Evolutionary conservation across 2,329 filamentous ascomycete genomes (phyloP).

Genomic region (Monilinia fructicola): DNA sequence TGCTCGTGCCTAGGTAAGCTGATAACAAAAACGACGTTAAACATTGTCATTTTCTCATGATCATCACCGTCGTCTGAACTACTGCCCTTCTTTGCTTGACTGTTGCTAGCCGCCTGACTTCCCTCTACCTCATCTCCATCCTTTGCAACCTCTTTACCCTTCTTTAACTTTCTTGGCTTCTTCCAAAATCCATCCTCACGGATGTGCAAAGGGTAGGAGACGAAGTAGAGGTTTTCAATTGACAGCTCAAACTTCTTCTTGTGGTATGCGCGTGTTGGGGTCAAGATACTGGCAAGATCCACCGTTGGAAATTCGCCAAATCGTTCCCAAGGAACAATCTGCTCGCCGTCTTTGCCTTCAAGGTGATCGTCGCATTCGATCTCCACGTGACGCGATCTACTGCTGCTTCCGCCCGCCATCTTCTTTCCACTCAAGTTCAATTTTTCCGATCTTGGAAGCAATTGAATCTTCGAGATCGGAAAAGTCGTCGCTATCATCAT

Average conservation of each 20-base stretch:
- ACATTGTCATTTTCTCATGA: conserved; percentile 76
- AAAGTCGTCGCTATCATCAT: conserved; percentile 41
- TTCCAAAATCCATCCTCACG: conserved; percentile 75
- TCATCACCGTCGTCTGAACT: conserved; percentile 33
- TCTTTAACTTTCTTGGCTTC: conserved; percentile 51
- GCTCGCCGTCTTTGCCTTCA: conserved; percentile 55
- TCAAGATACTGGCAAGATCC: conserved; percentile 77
- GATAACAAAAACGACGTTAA: conserved; percentile 92
- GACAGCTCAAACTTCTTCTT: conserved; percentile 81
- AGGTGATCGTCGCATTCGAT: conserved; percentile 45
- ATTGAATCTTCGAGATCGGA: conserved; percentile 51
- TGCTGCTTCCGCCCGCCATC: conserved; percentile 7
- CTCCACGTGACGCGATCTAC: conserved; percentile 32
- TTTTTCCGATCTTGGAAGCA: conserved; percentile 29
- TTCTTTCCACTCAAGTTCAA: conserved; percentile 26
- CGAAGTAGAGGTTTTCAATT: conserved; percentile 74
- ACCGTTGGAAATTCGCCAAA: conserved; percentile 73
- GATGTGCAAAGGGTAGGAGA: conserved; percentile 82
- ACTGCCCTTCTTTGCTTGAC: conserved; percentile 34
- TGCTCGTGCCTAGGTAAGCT: conserved; percentile 77
- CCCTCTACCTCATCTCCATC: conserved; percentile 26
- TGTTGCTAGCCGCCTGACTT: conserved; percentile 22
- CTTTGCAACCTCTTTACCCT: conserved; percentile 34
- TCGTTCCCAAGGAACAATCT: conserved; percentile 67
- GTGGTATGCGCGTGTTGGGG: conserved; percentile 72